A percentile compares a stretch with the other conserved stretches of the same genome.
phyloP scores from a whole-genome alignment of 371 early-diverging fungal species.

The Chytridium lagenaria region DNA sequence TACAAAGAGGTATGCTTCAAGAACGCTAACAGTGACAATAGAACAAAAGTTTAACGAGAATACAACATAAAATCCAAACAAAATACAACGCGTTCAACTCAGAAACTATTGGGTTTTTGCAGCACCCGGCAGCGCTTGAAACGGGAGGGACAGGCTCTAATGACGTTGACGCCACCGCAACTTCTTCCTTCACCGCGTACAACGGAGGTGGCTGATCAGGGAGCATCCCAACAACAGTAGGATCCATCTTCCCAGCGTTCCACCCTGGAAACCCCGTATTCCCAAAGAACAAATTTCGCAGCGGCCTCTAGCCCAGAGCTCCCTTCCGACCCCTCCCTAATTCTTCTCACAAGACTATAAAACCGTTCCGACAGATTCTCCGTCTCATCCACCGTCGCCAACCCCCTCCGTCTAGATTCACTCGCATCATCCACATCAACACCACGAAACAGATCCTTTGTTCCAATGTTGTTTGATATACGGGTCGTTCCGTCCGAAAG shows the following conservation, averaged over 20 bases:
- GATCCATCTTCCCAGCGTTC: not conserved
- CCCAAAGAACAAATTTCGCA: constrained; percentile 26
- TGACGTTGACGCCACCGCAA: too few species aligned
- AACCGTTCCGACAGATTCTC: constrained; percentile 30
- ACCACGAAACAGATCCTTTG: constrained; percentile 32
- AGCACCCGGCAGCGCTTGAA: too few species aligned
- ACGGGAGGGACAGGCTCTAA: too few species aligned
- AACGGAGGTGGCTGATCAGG: constrained; percentile 31
- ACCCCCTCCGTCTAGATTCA: not conserved
- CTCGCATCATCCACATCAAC: constrained; percentile 10
- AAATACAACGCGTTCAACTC: too few species aligned
- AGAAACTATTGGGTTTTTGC: too few species aligned
- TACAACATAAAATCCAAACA: too few species aligned
- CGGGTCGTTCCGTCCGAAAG: constrained; percentile 23
- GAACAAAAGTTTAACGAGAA: too few species aligned
- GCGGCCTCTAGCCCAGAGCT: not conserved
- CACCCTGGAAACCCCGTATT: constrained; percentile 20
- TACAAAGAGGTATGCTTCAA: too few species aligned
- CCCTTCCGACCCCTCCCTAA: constrained; percentile 26
- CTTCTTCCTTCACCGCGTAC: not conserved
- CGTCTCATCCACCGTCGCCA: constrained; percentile 36
- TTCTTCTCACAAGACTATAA: constrained; percentile 31
- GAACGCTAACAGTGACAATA: too few species aligned
- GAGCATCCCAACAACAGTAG: constrained; percentile 21
- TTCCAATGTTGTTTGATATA: constrained; percentile 40